Evolutionary conservation across 768 basidiomycete genomes (phyloP), one percentile per base, ranked within the genome.

Genomic region (Pseudohyphozyma bogoriensis): DNA sequence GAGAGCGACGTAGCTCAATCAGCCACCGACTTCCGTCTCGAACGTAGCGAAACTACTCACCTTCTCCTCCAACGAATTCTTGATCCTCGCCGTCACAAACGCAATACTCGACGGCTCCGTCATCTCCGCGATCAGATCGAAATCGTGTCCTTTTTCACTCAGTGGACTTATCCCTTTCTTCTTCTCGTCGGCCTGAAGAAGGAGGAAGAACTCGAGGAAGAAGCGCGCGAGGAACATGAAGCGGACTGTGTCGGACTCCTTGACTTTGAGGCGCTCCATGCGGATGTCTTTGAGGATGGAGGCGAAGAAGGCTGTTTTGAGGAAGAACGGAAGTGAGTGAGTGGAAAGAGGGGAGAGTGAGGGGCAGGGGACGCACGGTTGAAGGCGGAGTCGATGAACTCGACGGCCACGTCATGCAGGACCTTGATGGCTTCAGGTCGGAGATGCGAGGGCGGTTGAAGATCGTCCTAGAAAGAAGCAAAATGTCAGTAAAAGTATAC

Each of bases 231-330:
- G 80, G 72, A 82, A 89, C 44, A 97, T 79, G 29, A 95, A 78
- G 10, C 95, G 84, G 57, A 92, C 80, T 70, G 92, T 85, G 72
- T 97, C 95, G 68, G 90, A 89, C 70, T 95, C 90, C n/a, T 85
- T 85, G 64, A 99, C 83, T 74, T 92, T 91, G 56, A 85, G 80
- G 47, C 91, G 80, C 74, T 97, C 89, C 61, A 87, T 87, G 60
- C 85, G 83, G 72, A 99, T 96, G 71, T 97, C 95, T 74, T 86
- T 92, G 62, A 97, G 77, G 36, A 97, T 77, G 4, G 82, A 82
- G 20, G 82, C 76, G 51, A 97, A 80, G 75, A 97, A 92, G n/a
- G 83, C 90, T 95, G 72, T n/a, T 49, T 5, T 33, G 11, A 7
- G 36, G 15, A 33, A 16, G 47, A 31, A 40, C 15, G n/a, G 4